Conservation (phyloP, 2,329 filamentous ascomycete genomes). For the Pseudohalonectria lignicola region DNA sequence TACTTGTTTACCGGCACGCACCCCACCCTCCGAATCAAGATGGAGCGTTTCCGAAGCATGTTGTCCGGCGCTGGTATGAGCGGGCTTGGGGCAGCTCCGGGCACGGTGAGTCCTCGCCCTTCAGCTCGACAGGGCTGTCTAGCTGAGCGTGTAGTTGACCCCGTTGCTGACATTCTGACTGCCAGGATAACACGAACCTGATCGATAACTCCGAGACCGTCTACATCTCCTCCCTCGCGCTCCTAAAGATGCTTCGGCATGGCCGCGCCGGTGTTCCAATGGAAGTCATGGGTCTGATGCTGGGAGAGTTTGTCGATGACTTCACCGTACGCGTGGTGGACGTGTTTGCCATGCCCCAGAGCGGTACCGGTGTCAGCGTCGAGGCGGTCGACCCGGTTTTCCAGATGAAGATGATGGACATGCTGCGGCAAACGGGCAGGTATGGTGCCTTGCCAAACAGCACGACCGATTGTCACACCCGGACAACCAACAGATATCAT, state of each 20-base stretch:
- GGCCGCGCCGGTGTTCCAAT: slow-evolving; percentile 96
- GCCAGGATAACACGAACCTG: slow-evolving; percentile 74
- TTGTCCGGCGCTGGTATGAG: slow-evolving; percentile 66
- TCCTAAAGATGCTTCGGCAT: slow-evolving; percentile 98
- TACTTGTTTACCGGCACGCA: background rate
- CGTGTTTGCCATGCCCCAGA: slow-evolving; percentile 99
- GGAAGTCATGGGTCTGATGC: slow-evolving; percentile 99
- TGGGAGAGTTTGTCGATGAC: slow-evolving; percentile 97
- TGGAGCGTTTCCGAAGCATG: slow-evolving; percentile 91
- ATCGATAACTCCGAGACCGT: slow-evolving; percentile 99
- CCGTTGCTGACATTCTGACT: too few species aligned
- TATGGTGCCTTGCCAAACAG: slow-evolving; percentile 37
- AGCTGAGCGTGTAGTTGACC: background rate
- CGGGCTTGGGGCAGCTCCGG: slow-evolving; percentile 46
- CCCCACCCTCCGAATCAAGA: slow-evolving; percentile 25
- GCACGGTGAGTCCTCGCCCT: slow-evolving; percentile 39
- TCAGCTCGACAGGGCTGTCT: too few species aligned
- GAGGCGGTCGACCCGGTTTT: slow-evolving; percentile 98
- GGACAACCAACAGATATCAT: too few species aligned
- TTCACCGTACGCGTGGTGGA: slow-evolving; percentile 98
- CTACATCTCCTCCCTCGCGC: slow-evolving; percentile 93
- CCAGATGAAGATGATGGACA: slow-evolving; percentile 99
- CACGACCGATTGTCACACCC: too few species aligned
- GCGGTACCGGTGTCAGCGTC: slow-evolving; percentile 94
- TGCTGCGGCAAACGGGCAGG: slow-evolving; percentile 95